Base-by-base conservation (phyloP, 129 eudicot genomes). In the Lactuca sativa region DNA sequence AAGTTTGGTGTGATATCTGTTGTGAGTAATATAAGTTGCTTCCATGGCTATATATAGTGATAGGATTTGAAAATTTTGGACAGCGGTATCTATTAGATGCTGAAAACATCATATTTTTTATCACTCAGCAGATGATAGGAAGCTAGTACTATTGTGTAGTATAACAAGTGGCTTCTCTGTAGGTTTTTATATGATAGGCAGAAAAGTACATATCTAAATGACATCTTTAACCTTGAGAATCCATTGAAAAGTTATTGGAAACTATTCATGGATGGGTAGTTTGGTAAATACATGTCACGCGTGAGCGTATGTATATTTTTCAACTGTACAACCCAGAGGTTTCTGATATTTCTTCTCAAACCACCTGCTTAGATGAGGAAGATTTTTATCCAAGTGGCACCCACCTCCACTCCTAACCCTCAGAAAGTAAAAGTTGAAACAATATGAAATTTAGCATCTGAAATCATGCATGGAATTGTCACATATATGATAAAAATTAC, bases 1-100 rank as follows among this genome's bases (percentile, higher is more conserved):
- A 44, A 43, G 65, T 40, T 32, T 58, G 18, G 61, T 36, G 59
- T 57, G 48, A 13, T 58, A 47, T 56, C 63, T 43, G 74, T 57
- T 56, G 74, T 59, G 80, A 55, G 69, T 74, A 56, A 30, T 44
- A 43, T 58, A 14, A 58, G 62, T 62, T 68, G 49, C 54, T 76
- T 16, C 17, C 44, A 60, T 54, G 64, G 33, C 57, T 76, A 76
- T 76, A 67, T 76, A 76, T 76, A 76, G 70, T 60, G 55, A 76
- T 14, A 52, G 71, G 75, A 69, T 16, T 69, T 69, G 70, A 60
- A 69, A 51, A 21, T 17, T 18, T 25, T 69, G 59, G 51, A 57
- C 5, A 59, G 16, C 47, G 67, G 47, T 59, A 62, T 59, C 54
- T 59, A 59, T 60, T 60, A 60, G 80, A 76, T 62, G 57, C 57